Evolutionary conservation across 2,329 filamentous ascomycete species (phyloP), one percentile per base, ranked within the genome.

Genomic region (Aspergillus alliaceus): DNA sequence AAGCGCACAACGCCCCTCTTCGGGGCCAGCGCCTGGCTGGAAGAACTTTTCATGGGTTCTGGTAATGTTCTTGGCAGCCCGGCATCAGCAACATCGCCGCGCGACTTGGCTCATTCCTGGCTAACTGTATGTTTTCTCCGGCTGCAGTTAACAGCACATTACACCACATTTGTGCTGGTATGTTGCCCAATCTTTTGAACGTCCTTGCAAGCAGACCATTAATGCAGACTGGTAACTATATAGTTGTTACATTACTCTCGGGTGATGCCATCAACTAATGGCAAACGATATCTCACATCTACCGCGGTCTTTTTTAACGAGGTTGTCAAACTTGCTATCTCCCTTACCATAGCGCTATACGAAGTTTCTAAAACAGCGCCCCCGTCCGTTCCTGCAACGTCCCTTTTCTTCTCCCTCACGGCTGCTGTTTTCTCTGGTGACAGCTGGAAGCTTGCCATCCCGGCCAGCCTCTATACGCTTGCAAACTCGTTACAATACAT

Each of bases 401-500:
- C 90, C 1, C 82, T 97, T 18, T 90, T 96, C 69, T 84, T 87
- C 67, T 88, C 91, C 68, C 85, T 98, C 24, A 90, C 88, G 69
- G 87, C 85, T 66, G 86, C 87, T 29, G 89, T 97, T 15, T 96
- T 98, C 71, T 88, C 89, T 0, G 88, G 89, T 9, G 95, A 98
- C 71, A 92, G 92, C 64, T 98, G 93, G 93, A 96, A 96, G 75
- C 79, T 99, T 62, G 91, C 91, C 8, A 87, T 98, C 40, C 95
- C 93, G 0, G 95, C 93, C 4, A 83, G 86, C 4, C 81, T 98
- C 1, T 98, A 96, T 72, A 96, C 93, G 0, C 73, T 97, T 27
- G 91, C 97, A 68, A 98, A 97, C 70, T 90, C 90, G n/a, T 78
- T 98, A 53, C 91, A 97, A 73, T 99, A 97, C 69, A 84, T 96